Conservation (phyloP, 768 basidiomycete species). For the Suillus brevipes region DNA sequence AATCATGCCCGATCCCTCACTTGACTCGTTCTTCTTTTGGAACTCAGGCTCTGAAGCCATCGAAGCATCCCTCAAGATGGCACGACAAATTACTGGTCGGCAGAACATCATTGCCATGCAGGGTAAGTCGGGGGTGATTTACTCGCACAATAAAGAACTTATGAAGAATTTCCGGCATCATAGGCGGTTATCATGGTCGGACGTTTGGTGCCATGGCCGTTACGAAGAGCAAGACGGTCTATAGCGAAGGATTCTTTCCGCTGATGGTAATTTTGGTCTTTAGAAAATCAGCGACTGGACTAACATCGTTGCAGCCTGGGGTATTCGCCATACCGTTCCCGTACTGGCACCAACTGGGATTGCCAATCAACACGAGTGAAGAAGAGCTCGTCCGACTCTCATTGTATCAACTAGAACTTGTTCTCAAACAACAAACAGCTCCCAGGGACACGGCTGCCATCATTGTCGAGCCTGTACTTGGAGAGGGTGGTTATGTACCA, state of each 20-base stretch:
- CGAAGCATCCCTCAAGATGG: constrained; percentile 88
- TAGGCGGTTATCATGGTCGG: constrained; percentile 86
- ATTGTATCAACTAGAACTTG: constrained; percentile 78
- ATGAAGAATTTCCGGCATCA: background rate
- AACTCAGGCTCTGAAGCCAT: constrained; percentile 95
- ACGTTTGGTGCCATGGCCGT: constrained; percentile 93
- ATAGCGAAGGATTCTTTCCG: constrained; percentile 75
- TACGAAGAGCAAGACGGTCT: constrained; percentile 92
- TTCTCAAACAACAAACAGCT: constrained; percentile 77
- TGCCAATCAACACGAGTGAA: constrained; percentile 54
- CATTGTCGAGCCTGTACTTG: constrained; percentile 88
- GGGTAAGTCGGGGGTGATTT: constrained; percentile 40
- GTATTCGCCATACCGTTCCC: constrained; percentile 83
- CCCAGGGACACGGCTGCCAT: constrained; percentile 92
- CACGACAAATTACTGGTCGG: constrained; percentile 70
- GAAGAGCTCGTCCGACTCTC: constrained; percentile 60
- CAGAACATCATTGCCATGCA: constrained; percentile 94
- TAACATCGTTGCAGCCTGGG: constrained; percentile 58
- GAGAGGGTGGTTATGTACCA: constrained; percentile 94
- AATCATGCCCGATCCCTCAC: constrained; percentile 85
- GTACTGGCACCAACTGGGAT: constrained; percentile 85
- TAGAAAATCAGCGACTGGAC: background rate
- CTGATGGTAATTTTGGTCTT: constrained; percentile 63
- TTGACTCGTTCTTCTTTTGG: constrained; percentile 97
- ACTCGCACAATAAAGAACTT: background rate